Evolutionary conservation across 1,284 basidiomycete species (phyloP), one percentile per base, ranked within the genome.

Genomic region (Rhodotorula sp.): DNA sequence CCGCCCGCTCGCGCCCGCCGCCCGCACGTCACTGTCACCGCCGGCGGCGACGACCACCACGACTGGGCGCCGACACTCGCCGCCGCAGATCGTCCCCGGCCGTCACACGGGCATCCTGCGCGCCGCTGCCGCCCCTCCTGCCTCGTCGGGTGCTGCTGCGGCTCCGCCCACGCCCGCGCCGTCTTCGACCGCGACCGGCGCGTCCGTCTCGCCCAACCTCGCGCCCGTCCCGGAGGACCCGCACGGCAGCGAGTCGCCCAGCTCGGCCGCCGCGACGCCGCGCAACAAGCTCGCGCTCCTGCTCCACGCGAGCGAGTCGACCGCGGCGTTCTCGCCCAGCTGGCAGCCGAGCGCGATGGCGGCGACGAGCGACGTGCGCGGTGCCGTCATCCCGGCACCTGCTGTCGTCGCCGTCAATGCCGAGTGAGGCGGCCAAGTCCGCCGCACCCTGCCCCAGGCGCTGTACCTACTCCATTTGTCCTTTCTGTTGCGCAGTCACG

Each of bases 271-370:
- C 25, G 13, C 10, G 9, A 27, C 50, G 27, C 45, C 58, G 52
- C 21, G 52, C 23, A 67, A 67, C 65, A 67, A 67, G 53, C 65
- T 67, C 59, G 65, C 65, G 5, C 65, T 67, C 45, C 45, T 67
- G 17, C 53, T 67, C 23, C 65, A 67, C 45, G 65, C 65, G 34
- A 61, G 58, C 52, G 65, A 67, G 53, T 55, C 65, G 59, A n/a
- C 58, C 14, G 65, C 41, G 5, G 25, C 16, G 2, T 41, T 34
- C 13, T 17, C 52, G 50, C 52, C 57, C 13, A 54, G 25, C 21
- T 66, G 65, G 65, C 50, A 60, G 17, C 58, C 58, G 21, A 25
- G 21, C 19, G 21, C 49, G 27, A 23, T 44, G 16, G 48, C 52
- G 17, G 58, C 58, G 56, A 66, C 58, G 52, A 66, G 65, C 25